Percentiles rank a stretch among this genome's conserved stretches.
Conservation (phyloP, 331 rosid species). For the Malus hybrid region DNA sequence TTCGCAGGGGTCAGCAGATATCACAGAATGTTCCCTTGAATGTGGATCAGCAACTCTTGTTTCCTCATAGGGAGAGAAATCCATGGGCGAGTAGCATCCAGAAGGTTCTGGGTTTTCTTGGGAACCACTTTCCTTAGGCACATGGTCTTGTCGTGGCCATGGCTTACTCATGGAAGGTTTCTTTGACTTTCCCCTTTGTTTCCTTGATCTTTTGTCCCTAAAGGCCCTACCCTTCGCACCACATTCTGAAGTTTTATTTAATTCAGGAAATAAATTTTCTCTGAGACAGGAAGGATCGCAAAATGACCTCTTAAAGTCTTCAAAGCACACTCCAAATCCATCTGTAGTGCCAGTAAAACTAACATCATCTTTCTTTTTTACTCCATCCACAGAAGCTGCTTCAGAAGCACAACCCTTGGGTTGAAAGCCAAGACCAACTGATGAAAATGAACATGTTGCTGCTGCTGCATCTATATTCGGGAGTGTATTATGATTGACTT, state of each 20-base stretch:
- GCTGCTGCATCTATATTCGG: constrained; percentile 21
- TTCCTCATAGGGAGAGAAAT: constrained; percentile 82
- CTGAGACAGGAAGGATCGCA: constrained; percentile 62
- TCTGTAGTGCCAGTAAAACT: constrained; percentile 31
- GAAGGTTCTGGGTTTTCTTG: constrained; percentile 41
- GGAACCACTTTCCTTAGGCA: constrained; percentile 34
- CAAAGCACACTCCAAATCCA: constrained; percentile 25
- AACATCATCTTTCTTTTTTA: constrained; percentile 10
- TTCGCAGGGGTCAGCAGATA: constrained; percentile 24
- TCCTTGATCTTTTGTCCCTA: constrained; percentile 50
- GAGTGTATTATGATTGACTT: constrained; percentile 20
- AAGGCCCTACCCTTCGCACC: constrained; percentile 34
- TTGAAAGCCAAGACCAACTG: constrained; percentile 21
- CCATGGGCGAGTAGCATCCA: constrained; percentile 76
- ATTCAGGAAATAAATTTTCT: constrained; percentile 54
- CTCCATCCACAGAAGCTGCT: constrained; percentile 16
- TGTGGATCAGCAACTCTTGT: constrained; percentile 29
- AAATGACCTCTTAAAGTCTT: constrained; percentile 41
- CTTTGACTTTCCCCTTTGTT: constrained; percentile 42
- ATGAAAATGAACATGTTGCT: constrained; percentile 34
- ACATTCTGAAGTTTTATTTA: constrained; percentile 24
- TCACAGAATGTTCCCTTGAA: constrained; percentile 24
- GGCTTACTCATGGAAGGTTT: constrained; percentile 36
- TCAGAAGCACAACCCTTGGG: constrained; percentile 19
- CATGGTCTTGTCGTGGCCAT: constrained; percentile 23